Percentiles rank a stretch among this genome's conserved stretches.
phyloP scores from a whole-genome alignment of 768 basidiomycete genomes.

The Boletus patriciae region DNA sequence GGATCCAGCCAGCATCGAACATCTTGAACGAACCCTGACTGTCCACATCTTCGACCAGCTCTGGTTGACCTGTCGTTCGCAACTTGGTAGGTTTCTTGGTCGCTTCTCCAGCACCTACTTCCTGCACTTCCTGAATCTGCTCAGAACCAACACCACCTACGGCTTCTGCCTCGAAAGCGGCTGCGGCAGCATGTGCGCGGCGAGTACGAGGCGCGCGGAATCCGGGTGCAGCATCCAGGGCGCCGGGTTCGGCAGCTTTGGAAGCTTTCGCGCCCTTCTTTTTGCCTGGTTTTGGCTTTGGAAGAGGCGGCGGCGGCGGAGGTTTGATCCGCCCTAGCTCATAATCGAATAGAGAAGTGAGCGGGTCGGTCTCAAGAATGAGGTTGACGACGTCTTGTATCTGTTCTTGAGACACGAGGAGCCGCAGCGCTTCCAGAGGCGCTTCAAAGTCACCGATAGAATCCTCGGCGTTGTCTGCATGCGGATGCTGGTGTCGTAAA shows the following conservation, averaged over 20 bases:
- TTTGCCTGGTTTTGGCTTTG: conserved; percentile 42
- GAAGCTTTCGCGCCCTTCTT: conserved; percentile 35
- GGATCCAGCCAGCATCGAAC: conserved; percentile 88
- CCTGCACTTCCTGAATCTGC: neutral
- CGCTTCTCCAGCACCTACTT: conserved; percentile 13
- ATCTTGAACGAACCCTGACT: conserved; percentile 69
- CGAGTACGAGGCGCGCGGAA: conserved; percentile 54
- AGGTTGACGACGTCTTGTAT: conserved; percentile 57
- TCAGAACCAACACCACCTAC: conserved; percentile 17
- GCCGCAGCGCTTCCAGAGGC: conserved; percentile 52
- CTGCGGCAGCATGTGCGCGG: conserved; percentile 40
- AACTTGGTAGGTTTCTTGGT: conserved; percentile 31
- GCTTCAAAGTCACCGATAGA: conserved; percentile 75
- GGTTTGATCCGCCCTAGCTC: conserved; percentile 64
- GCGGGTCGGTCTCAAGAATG: conserved; percentile 54
- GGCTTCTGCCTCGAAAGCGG: conserved; percentile 46
- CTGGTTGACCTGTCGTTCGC: conserved; percentile 31
- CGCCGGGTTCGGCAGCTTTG: conserved; percentile 21
- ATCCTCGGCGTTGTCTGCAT: conserved; percentile 4
- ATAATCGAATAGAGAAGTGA: conserved; percentile 66
- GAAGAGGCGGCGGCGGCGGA: conserved; percentile 55
- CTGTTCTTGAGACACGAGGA: conserved; percentile 52
- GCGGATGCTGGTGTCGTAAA: conserved; percentile 17
- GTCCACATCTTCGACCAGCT: conserved; percentile 69
- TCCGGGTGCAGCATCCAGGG: conserved; percentile 43